Evolutionary conservation across 345 rosid species (phyloP).

Genomic region (Triadica sebifera): DNA sequence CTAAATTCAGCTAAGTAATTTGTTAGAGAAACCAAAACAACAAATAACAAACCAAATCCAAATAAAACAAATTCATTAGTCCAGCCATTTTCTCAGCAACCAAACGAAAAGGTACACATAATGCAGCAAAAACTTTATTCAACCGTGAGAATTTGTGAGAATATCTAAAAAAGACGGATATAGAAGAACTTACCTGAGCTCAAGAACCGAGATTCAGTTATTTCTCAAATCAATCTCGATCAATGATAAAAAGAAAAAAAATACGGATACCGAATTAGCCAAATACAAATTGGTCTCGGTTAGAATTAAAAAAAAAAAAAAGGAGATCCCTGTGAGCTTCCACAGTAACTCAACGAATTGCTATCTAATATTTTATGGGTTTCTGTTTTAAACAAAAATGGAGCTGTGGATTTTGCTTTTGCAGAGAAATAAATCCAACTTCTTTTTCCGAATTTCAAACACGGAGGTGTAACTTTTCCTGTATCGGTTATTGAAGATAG

Average conservation of each 20-base stretch:
- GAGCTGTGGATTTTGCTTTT: too few species aligned
- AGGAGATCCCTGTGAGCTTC: constrained; percentile 5
- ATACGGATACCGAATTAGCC: constrained; percentile 17
- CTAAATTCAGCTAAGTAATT: background rate
- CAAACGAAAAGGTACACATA: background rate
- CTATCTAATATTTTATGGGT: background rate
- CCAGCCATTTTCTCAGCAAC: constrained; percentile 2
- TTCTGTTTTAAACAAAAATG: too few species aligned
- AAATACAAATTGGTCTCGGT: constrained; percentile 18
- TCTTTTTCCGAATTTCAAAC: too few species aligned
- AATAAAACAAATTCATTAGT: background rate
- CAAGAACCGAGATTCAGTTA: constrained; percentile 22
- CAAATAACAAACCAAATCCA: background rate
- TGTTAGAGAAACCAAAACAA: background rate
- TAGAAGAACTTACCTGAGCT: constrained; percentile 28
- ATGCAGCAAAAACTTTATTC: background rate
- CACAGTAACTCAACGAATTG: background rate
- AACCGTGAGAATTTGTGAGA: constrained; percentile 2
- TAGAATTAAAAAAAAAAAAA: background rate
- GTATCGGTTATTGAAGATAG: too few species aligned
- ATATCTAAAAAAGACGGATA: constrained; percentile 26
- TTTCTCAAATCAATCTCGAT: constrained; percentile 24
- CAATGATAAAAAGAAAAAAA: constrained; percentile 13
- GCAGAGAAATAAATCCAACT: too few species aligned
- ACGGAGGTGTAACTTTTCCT: too few species aligned